Base-by-base conservation (phyloP, 768 basidiomycete genomes). In the Leccinum obscurum region DNA sequence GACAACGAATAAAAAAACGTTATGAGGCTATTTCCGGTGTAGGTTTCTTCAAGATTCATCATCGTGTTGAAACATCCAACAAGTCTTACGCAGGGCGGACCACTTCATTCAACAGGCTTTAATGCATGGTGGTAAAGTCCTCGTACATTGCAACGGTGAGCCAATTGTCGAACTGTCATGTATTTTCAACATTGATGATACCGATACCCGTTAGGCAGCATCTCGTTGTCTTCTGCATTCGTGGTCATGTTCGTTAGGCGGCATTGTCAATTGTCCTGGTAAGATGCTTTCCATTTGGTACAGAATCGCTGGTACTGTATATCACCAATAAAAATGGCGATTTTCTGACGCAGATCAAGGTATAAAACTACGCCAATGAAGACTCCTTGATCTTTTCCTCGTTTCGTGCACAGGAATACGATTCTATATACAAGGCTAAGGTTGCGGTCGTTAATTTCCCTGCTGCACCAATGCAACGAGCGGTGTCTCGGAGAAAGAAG, bases 1-100 rank as follows among this genome's bases (percentile, higher is more conserved):
- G 95, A 97, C 72, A 93, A 85, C 64, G 93, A 95, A 72, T 95
- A 96, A 70, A 94, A 97, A 77, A 97, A 97, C 70, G 81, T 97
- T 44, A 96, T 97, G 66, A 82, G 91, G 32, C 76, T 95, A 48
- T 96, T 96, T 74, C 95, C 94, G n/a, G 71, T 73, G 94, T 94
- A 63, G 58, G 85, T 77, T 32, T 20, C 32, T 58, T 32, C 5
- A 22, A 5, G 11, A 30, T 13, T 26, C 26, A 26, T 55, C 26
- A 20, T 50, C 14, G 32, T 39, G 17, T 52, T 20, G 28, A 55
- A 14, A 26, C 9, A 34, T 48, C 60, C 13, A 59, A 58, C 17
- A 49, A 55, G 26, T 57, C 49, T 32, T 54, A 17, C 46, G 5
- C 63, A 94, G 92, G 60, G 92, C 91, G 1, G 89, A 89, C 65